phyloP scores from a whole-genome alignment of 139 green algal species.

The Raphidocelis subcapitata region DNA sequence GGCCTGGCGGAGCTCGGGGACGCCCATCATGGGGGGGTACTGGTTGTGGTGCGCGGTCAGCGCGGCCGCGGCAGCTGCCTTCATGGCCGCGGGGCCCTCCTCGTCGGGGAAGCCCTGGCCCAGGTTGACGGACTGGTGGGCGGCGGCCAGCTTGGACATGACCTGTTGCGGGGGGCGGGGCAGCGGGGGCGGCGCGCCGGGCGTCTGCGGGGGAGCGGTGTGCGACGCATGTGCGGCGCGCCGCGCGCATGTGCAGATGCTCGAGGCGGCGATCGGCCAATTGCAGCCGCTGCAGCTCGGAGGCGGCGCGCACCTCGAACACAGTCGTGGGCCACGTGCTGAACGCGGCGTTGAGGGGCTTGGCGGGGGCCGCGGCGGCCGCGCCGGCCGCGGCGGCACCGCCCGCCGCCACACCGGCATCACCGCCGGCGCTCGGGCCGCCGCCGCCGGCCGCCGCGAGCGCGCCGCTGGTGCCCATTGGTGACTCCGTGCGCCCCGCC shows the following conservation, averaged over 20 bases:
- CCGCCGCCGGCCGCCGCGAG: no score
- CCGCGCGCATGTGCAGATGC: background rate
- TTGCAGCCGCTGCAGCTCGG: background rate
- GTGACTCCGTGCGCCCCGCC: no score
- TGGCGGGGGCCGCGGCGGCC: background rate
- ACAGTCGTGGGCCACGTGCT: slow-evolving; percentile 25
- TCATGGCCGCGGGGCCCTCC: slow-evolving; percentile 76
- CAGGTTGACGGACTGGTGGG: slow-evolving; percentile 66
- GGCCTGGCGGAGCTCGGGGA: slow-evolving; percentile 69
- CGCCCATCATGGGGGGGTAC: slow-evolving; percentile 63
- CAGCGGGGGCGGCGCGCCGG: no score
- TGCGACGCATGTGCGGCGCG: background rate
- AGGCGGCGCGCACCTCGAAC: slow-evolving; percentile 3
- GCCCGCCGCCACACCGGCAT: no score
- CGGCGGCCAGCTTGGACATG: slow-evolving; percentile 49
- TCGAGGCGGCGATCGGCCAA: background rate
- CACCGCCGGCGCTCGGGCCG: no score
- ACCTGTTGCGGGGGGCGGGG: no score
- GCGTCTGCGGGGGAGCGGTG: background rate
- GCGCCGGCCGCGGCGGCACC: no score
- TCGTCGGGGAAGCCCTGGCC: slow-evolving; percentile 76
- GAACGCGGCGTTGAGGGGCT: slow-evolving; percentile 26
- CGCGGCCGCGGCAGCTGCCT: slow-evolving; percentile 35
- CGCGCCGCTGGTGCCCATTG: no score
- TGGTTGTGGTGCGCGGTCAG: slow-evolving; percentile 18